Evolutionary conservation across 2,329 filamentous ascomycete genomes (phyloP).

Genomic region (Macrophomina tecta): DNA sequence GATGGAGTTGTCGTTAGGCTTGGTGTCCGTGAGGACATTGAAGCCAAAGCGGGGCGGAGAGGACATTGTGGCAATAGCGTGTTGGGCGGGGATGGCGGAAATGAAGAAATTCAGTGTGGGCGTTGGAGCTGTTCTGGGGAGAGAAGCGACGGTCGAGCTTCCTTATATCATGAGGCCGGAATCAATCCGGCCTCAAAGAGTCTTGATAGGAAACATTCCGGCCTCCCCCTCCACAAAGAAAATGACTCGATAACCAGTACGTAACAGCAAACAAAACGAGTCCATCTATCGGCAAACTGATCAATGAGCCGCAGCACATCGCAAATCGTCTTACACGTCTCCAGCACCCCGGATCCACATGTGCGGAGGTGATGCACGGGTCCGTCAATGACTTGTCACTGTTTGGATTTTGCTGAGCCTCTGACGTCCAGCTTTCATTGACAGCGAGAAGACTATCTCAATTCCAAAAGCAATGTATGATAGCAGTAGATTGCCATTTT

Average conservation of each 20-base stretch:
- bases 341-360: neutral
- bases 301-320: constrained; percentile 19
- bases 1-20: constrained; percentile 66
- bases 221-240: constrained; percentile 35
- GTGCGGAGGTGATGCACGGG: neutral
- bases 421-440: too few species aligned
- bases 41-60: constrained; percentile 52
- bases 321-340: neutral
- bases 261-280: constrained; percentile 39
- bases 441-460: too few species aligned
- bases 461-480: neutral
- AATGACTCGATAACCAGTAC: constrained; percentile 40
- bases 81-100: constrained; percentile 12
- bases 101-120: constrained; percentile 14
- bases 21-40: constrained; percentile 67
- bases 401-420: too few species aligned
- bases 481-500: too few species aligned
- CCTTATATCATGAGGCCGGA: constrained; percentile 38
- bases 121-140: neutral
- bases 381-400: too few species aligned
- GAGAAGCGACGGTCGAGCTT: constrained; percentile 14
- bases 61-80: constrained; percentile 48
- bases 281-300: constrained; percentile 9
- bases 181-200: constrained; percentile 38
- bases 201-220: constrained; percentile 38